A percentile compares a stretch with the other conserved stretches of the same genome.
phyloP scores from a whole-genome alignment of 2,329 filamentous ascomycete species.

The Talaromyces sp. region DNA sequence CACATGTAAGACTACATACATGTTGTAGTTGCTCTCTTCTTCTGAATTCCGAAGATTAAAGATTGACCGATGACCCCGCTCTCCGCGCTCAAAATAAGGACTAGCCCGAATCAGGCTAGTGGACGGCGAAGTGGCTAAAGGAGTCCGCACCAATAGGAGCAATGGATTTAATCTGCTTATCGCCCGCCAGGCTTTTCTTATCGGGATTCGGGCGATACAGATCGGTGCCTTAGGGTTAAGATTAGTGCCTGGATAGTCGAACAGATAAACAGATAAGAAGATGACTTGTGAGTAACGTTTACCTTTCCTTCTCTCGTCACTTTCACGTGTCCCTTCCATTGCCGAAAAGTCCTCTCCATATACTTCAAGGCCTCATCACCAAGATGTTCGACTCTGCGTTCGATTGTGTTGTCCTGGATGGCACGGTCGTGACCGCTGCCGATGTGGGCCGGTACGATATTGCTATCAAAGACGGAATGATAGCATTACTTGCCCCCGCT shows the following conservation, averaged over 20 bases:
- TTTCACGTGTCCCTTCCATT: background rate
- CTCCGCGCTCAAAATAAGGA: background rate
- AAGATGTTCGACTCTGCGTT: conserved; percentile 1
- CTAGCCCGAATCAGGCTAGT: background rate
- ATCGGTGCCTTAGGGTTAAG: background rate
- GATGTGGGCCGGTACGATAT: conserved; percentile 44
- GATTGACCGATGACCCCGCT: background rate
- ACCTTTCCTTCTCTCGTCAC: background rate
- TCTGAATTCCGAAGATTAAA: background rate
- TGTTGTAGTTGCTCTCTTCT: too few relatives aligned
- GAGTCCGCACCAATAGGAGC: background rate
- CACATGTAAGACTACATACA: too few relatives aligned
- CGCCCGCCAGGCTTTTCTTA: background rate
- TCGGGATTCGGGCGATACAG: background rate
- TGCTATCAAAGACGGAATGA: conserved; percentile 44
- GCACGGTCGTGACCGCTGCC: conserved; percentile 43
- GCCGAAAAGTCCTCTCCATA: background rate
- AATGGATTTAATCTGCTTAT: background rate
- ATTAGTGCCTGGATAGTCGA: background rate
- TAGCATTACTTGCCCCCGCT: conserved; percentile 40
- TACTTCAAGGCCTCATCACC: background rate
- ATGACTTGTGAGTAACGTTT: background rate
- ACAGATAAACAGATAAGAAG: background rate
- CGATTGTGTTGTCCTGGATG: conserved; percentile 38
- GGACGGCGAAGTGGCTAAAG: too few relatives aligned